Evolutionary conservation across 768 basidiomycete species (phyloP), one percentile per base, ranked within the genome.

Genomic region (Agrocybe praecox): DNA sequence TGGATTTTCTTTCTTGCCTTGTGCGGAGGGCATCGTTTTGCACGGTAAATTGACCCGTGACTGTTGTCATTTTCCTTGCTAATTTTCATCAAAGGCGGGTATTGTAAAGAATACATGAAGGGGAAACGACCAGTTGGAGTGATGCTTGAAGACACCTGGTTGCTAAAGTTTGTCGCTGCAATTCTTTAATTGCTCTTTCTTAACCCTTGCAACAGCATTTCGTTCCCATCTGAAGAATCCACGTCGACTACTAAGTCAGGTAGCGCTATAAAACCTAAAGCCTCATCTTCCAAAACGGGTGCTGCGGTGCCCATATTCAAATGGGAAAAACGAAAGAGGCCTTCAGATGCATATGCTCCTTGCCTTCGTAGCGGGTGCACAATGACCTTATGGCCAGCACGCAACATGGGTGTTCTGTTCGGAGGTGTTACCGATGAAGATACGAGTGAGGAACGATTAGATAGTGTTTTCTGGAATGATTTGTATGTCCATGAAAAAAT

Each of bases 91-190:
- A 17, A 19, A 92, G 90, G 92, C 11, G 95, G 95, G 0, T 96
- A 96, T 68, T 92, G 89, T 67, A 96, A 97, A 69, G 90, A 93
- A 71, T 96, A 95, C 63, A 65, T 72, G 19, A 94, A 95, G 66
- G 92, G 93, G 2, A 92, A 93, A 65, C 85, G 90, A 1, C 87
- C 90, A 0, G 74, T 92, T 12, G 94, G 94, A 0, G 77, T 94
- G n/a, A 93, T 91, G 75, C 78, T 96, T 6, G 92, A 94, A 17
- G 94, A 97, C 65, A 92, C 90, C 0, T 97, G 94, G 95, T 77
- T 94, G 51, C 78, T 97, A 6, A 82, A 83, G 89, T 91, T 53
- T 2, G 80, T 14, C 36, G 6, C 36, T 17, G 11, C 7, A 29
- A 29, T 29, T 29, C 26, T 29, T 46, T 43, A 11, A 15, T 70